A percentile compares a stretch with the other conserved stretches of the same genome.
Conservation (phyloP, 176 grass and related monocot species). For the Guadua angustifolia region DNA sequence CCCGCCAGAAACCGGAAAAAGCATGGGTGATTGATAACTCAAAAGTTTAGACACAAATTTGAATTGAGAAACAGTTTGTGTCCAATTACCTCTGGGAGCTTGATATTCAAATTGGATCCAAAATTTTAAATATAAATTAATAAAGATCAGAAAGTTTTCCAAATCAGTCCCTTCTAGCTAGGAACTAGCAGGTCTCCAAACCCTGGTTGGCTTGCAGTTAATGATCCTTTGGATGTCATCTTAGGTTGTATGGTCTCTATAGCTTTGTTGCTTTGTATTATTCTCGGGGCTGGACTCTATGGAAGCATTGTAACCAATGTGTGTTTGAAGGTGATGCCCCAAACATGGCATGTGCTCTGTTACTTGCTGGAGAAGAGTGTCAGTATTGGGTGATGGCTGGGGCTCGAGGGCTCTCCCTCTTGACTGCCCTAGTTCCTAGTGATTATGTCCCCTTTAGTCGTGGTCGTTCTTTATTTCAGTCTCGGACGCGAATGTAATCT, state of each 20-base stretch:
- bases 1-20: not conserved
- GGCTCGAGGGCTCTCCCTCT: no score
- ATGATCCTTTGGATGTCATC: constrained; percentile 17
- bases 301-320: no score
- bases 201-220: constrained; percentile 1
- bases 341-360: no score
- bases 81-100: constrained; percentile 6
- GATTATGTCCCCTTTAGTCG: no score
- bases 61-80: constrained; percentile 13
- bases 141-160: not conserved
- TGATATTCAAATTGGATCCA: not conserved
- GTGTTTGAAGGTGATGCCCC: no score
- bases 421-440: no score
- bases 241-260: constrained; percentile 23
- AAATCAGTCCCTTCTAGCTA: constrained; percentile 1
- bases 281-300: no score
- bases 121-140: not conserved
- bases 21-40: not conserved
- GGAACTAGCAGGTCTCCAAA: not conserved
- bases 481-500: no score
- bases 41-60: not conserved
- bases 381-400: no score
- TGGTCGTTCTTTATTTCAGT: no score
- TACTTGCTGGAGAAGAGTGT: no score
- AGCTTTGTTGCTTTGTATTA: constrained; percentile 38